Evolutionary conservation across 352 stramenopile species (phyloP).

Genomic region (Aphanomyces astaci): DNA sequence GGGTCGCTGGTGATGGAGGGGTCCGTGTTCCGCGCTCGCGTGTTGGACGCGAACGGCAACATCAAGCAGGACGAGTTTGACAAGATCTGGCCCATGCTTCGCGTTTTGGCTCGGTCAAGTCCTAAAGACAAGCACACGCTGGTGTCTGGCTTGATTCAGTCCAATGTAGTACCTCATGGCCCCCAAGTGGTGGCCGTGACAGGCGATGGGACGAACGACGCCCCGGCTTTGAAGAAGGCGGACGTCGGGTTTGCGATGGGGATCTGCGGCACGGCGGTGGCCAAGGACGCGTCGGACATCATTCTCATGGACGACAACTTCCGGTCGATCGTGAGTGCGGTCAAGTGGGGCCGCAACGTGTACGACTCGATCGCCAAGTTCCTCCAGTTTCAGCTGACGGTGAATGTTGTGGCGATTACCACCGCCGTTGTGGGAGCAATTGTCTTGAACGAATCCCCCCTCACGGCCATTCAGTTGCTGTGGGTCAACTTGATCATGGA

Average conservation of each 20-base stretch:
- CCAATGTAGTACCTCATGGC: slow-evolving; percentile 41
- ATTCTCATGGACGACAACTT: slow-evolving; percentile 96
- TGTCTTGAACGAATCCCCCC: slow-evolving; percentile 49
- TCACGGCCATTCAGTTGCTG: no score
- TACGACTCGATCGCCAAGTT: slow-evolving; percentile 95
- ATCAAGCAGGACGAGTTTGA: slow-evolving; percentile 59
- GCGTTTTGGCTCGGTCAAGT: slow-evolving; percentile 51
- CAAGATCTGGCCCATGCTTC: slow-evolving; percentile 60
- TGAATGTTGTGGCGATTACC: slow-evolving; percentile 89
- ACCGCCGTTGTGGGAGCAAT: slow-evolving; percentile 85
- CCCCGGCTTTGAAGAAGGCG: slow-evolving; percentile 90
- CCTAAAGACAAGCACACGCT: slow-evolving; percentile 64
- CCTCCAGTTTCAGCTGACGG: slow-evolving; percentile 94
- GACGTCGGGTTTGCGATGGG: slow-evolving; percentile 95
- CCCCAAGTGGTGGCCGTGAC: slow-evolving; percentile 93
- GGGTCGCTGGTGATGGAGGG: slow-evolving; percentile 54
- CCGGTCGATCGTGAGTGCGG: slow-evolving; percentile 91
- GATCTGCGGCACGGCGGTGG: slow-evolving; percentile 88
- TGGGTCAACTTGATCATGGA: no score
- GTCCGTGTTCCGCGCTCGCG: slow-evolving; percentile 39
- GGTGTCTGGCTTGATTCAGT: slow-evolving; percentile 53
- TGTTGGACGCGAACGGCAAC: slow-evolving; percentile 45
- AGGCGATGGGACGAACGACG: slow-evolving; percentile 94
- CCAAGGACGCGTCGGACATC: slow-evolving; percentile 94
- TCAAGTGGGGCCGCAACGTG: slow-evolving; percentile 94